Base-by-base conservation (phyloP, 2,329 filamentous ascomycete species). In the Colletotrichum kahawae region DNA sequence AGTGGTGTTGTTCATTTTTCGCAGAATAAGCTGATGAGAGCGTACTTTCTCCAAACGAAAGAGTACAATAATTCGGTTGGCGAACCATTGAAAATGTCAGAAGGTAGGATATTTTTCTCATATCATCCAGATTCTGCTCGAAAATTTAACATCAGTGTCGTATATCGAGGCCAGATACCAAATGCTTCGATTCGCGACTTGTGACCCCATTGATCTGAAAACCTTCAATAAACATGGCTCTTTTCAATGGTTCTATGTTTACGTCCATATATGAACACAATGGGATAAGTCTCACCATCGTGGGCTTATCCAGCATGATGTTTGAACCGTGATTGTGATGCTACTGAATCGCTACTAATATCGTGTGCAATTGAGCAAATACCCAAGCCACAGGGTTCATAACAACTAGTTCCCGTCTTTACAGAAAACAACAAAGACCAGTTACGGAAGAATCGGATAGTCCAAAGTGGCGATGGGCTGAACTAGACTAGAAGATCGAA, bases 81-180 rank as follows among this genome's bases (percentile, higher is more conserved):
- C 14, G 4, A 10, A 18, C 36, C 16, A 2, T 5, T 0, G 36
- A 5, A 10, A 43, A 5, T n/a, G 1, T 43, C 1, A 18, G 0
- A 43, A 6, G 3, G 10, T 18, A 43, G 9, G 5, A 43, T 9
- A 10, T 43, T n/a, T n/a, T 9, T 8, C 38, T 43, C 18, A 43
- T 8, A 12, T n/a, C 38, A 43, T n/a, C 38, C 8, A 9, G 9
- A 18, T 43, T n/a, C 38, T 43, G 38, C 4, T 9, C 18, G 18
- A 43, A 43, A 10, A n/a, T n/a, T 6, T 0, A 1, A n/a, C 0
- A n/a, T 9, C 4, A 43, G 1, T n/a, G 10, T 18, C 9, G 9
- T 43, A 1, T 43, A 18, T 43, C n/a, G 2, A 43, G 38, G 16
- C 9, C 18, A 0, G 5, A 6, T 18, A 43, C 2, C 38, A 12